These are phyloP conservation scores for Ophiostoma novo-ulmi DNA, from an alignment of 2,329 filamentous ascomycete species.

Conservation along the genomic window DNA sequence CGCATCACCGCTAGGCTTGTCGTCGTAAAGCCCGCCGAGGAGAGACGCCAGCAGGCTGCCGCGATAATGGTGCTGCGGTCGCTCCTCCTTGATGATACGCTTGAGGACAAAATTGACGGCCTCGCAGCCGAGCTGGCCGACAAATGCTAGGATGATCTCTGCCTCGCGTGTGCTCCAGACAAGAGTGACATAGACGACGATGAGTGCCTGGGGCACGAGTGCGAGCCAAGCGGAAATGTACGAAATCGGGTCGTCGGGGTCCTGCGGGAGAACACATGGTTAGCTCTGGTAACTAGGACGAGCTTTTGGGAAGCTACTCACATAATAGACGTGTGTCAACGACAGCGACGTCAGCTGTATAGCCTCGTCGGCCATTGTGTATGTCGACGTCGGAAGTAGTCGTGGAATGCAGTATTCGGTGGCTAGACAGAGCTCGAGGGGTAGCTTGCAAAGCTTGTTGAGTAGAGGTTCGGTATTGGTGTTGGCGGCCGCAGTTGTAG, in stretches of 20 bases:
- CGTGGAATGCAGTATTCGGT: background rate
- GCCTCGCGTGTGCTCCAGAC: constrained; percentile 87
- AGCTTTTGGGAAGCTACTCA: background rate
- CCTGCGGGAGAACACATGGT: constrained; percentile 46
- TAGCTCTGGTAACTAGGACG: background rate
- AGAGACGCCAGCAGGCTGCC: constrained; percentile 18
- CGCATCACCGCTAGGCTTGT: background rate
- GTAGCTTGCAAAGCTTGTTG: background rate
- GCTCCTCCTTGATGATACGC: constrained; percentile 84
- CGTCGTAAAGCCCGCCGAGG: constrained; percentile 9
- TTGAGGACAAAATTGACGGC: constrained; percentile 86
- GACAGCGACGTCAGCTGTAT: constrained; percentile 18
- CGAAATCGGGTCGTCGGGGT: constrained; percentile 78
- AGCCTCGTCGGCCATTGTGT: constrained; percentile 7
- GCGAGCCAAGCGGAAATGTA: constrained; percentile 90
- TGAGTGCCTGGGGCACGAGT: constrained; percentile 85
- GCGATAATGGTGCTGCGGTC: constrained; percentile 71
- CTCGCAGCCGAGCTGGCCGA: constrained; percentile 87
- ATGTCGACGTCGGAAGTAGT: background rate
- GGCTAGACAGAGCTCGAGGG: background rate
- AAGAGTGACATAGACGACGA: constrained; percentile 82
- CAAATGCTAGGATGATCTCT: constrained; percentile 85
- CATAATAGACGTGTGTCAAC: constrained; percentile 19
- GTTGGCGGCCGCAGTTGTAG: background rate
- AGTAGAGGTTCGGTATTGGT: background rate